Evolutionary conservation across 2,329 filamentous ascomycete genomes (phyloP).

Genomic region (Clonostachys chloroleuca): DNA sequence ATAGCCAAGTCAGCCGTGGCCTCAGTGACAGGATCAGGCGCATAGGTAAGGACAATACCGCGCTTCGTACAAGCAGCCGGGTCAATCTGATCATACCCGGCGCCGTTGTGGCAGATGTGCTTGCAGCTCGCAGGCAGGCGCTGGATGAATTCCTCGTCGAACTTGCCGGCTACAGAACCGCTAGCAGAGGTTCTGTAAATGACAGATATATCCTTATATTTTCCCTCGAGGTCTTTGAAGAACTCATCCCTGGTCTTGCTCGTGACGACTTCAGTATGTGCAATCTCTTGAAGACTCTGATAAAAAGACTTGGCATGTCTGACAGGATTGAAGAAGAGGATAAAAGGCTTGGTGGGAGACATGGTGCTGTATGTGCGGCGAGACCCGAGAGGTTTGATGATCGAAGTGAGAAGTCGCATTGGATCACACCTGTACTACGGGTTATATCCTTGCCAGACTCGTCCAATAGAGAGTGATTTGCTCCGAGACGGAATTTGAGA

Average conservation of each 20-base stretch:
- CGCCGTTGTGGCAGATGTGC: slow-evolving; percentile 34
- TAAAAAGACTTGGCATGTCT: slow-evolving; percentile 7
- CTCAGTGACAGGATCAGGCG: slow-evolving; percentile 63
- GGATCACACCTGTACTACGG: too few species aligned
- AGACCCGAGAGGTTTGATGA: background rate
- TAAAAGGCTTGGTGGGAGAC: slow-evolving; percentile 6
- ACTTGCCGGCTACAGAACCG: slow-evolving; percentile 47
- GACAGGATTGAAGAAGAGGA: slow-evolving; percentile 13
- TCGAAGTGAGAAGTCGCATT: too few species aligned
- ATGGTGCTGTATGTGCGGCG: background rate
- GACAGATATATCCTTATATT: slow-evolving; percentile 9
- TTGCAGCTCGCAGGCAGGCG: slow-evolving; percentile 31
- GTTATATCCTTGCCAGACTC: too few species aligned
- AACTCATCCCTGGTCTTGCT: slow-evolving; percentile 9
- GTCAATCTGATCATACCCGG: slow-evolving; percentile 68
- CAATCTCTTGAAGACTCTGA: slow-evolving; percentile 5
- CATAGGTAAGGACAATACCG: slow-evolving; percentile 34
- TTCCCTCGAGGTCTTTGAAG: slow-evolving; percentile 8
- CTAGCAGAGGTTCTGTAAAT: slow-evolving; percentile 16
- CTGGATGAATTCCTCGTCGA: slow-evolving; percentile 58
- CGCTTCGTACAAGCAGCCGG: slow-evolving; percentile 51
- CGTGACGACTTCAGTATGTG: slow-evolving; percentile 9
- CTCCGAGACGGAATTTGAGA: too few species aligned
- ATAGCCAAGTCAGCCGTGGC: slow-evolving; percentile 68
- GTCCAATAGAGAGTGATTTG: too few species aligned